Base-by-base conservation (phyloP, 768 basidiomycete genomes). In the Termitomyces titanicus region DNA sequence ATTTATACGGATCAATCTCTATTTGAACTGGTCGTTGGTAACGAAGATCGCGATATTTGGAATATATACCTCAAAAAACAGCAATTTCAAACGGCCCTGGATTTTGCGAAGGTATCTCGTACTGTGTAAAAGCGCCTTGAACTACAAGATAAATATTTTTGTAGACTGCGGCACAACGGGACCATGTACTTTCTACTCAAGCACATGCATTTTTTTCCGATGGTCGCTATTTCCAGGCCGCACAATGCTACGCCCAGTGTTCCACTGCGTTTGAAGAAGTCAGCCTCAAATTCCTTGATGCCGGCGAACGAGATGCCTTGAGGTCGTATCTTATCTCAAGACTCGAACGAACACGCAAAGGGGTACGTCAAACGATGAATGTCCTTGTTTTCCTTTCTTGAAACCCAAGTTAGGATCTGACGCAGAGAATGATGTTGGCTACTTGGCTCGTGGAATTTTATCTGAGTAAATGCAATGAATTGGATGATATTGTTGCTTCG, bases 381-480 rank as follows among this genome's bases (percentile, higher is more conserved):
- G n/a, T n/a, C n/a, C n/a, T 37, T 5, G 15, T 37, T 40, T n/a
- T 5, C 20, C 39, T 29, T 15, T 43, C 12, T 37, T 50, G n/a
- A 58, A 31, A 38, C 25, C 12, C 53, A 29, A 31, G 24, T 12
- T 54, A 98, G 95, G 94, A 97, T 63, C 62, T 89, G 37, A 94
- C 93, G 0, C 95, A 98, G 68, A 82, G 97, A 38, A 94, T 94
- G 88, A 94, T 98, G 86, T 75, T 99, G 18, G 95, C 97, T 17
- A 98, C 94, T 0, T 99, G 97, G 97, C 84, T 99, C 12, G 88
- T 97, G 29, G 97, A 99, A 70, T 93, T 98, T 60, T 98, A 94
- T 66, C 83, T 99, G 15, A 90, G 90, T 71, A 98, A 97, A 75
- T 94, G 92, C 69, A 96, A 97, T 64, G 92, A 96, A 58, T 75